A percentile compares a stretch with the other conserved stretches of the same genome.
Conservation (phyloP, 1,139 yeast genomes). For the Hyphopichia burtonii region DNA sequence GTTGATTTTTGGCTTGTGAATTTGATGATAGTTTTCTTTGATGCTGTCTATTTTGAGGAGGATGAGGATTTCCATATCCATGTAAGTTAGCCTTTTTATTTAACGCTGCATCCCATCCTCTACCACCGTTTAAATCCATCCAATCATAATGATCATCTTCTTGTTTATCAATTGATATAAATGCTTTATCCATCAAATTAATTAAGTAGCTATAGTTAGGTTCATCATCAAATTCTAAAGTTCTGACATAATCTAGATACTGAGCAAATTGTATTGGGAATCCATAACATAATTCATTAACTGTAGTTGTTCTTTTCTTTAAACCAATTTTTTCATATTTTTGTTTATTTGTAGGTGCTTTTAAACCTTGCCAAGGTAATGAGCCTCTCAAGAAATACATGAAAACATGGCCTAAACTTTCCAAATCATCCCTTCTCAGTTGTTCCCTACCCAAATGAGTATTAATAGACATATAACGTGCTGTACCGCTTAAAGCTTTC, state of each 20-base stretch:
- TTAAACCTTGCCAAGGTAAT: conserved; percentile 56
- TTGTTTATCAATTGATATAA: conserved; percentile 27
- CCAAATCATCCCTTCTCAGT: conserved; percentile 62
- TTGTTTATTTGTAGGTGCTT: conserved; percentile 79
- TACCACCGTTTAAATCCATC: conserved; percentile 80
- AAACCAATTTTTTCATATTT: conserved; percentile 82
- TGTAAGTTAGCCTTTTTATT: conserved; percentile 79
- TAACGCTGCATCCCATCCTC: conserved; percentile 79
- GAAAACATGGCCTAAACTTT: conserved; percentile 63
- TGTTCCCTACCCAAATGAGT: conserved; percentile 67
- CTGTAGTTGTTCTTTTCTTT: conserved; percentile 70
- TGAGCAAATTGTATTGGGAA: conserved; percentile 78
- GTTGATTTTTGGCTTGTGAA: conserved; percentile 9
- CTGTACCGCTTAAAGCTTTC: conserved; percentile 64
- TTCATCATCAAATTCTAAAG: conserved; percentile 70
- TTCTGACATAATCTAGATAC: conserved; percentile 69
- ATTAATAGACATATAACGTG: conserved; percentile 64
- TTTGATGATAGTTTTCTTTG: conserved; percentile 8
- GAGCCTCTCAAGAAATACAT: conserved; percentile 63
- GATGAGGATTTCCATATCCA: conserved; percentile 76
- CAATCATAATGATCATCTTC: conserved; percentile 78
- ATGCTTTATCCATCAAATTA: conserved; percentile 44
- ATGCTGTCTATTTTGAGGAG: conserved; percentile 34
- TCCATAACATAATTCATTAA: conserved; percentile 66
- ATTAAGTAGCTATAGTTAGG: conserved; percentile 65